phyloP scores from a whole-genome alignment of 139 green algal genomes.

The Picochlorum sp. region DNA sequence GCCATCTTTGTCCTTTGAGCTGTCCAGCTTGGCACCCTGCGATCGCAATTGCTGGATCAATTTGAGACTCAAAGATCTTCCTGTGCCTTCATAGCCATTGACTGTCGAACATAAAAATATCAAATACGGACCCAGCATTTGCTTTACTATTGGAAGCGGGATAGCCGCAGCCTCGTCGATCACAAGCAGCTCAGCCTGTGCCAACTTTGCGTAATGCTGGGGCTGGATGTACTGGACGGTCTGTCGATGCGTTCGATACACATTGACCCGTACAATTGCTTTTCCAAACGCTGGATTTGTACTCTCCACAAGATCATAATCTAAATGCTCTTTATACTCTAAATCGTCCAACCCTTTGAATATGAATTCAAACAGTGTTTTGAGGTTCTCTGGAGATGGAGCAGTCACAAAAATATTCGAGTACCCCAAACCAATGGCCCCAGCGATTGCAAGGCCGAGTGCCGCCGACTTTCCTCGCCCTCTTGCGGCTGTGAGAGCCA shows the following conservation, averaged over 20 bases:
- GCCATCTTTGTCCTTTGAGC: slow-evolving; percentile 8
- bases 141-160: slow-evolving; percentile 85
- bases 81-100: slow-evolving; percentile 94
- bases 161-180: slow-evolving; percentile 97
- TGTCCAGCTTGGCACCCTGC: slow-evolving; percentile 50
- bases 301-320: slow-evolving; percentile 94
- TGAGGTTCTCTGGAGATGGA: slow-evolving; percentile 92
- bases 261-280: slow-evolving; percentile 86
- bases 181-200: slow-evolving; percentile 92
- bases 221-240: slow-evolving; percentile 89
- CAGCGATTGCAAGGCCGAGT: slow-evolving; percentile 73
- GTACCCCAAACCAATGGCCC: slow-evolving; percentile 87
- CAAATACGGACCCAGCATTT: slow-evolving; percentile 92
- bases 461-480: slow-evolving; percentile 90
- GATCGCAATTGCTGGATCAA: slow-evolving; percentile 85
- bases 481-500: slow-evolving; percentile 87
- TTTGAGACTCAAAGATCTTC: slow-evolving; percentile 88
- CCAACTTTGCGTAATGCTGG: slow-evolving; percentile 73
- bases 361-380: slow-evolving; percentile 97
- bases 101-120: slow-evolving; percentile 93
- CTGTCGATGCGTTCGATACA: slow-evolving; percentile 84
- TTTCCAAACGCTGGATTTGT: slow-evolving; percentile 86
- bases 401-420: slow-evolving; percentile 98
- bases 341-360: slow-evolving; percentile 84
- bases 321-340: slow-evolving; percentile 60